phyloP scores from a whole-genome alignment of 1,284 basidiomycete genomes.

The Hymenochaete sp. region DNA sequence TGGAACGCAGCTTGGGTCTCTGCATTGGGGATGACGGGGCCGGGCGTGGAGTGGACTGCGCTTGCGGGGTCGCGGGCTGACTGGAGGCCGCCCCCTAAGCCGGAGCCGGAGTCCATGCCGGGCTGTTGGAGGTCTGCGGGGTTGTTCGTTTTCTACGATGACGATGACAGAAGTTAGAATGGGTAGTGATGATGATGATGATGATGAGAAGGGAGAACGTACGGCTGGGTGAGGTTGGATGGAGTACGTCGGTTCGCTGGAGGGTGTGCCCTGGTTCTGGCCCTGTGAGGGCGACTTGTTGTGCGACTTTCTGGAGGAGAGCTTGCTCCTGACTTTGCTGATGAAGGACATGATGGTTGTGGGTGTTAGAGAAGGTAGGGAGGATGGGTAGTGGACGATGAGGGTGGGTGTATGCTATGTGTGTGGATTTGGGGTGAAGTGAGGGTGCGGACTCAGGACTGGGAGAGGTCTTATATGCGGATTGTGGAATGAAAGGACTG shows the following conservation, averaged over 20 bases:
- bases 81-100: slow-evolving; percentile 1
- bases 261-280: slow-evolving; percentile 7
- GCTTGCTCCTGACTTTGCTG: neutral
- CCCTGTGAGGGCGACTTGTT: too few species aligned
- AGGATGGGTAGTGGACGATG: neutral
- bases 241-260: slow-evolving; percentile 11
- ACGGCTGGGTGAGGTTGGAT: slow-evolving; percentile 17
- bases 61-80: slow-evolving; percentile 5
- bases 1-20: slow-evolving; percentile 21
- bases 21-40: slow-evolving; percentile 10
- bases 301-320: neutral
- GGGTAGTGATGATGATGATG: neutral
- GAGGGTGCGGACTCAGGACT: too few species aligned
- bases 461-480: too few species aligned
- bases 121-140: slow-evolving; percentile 13
- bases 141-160: slow-evolving; percentile 14
- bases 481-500: too few species aligned
- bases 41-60: slow-evolving; percentile 9
- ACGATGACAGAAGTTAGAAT: neutral
- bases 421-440: neutral
- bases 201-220: slow-evolving; percentile 1
- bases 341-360: neutral
- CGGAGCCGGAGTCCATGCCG: neutral
- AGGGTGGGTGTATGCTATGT: neutral
- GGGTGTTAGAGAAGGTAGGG: neutral